Evolutionary conservation across 2,329 filamentous ascomycete genomes (phyloP).

Genomic region (Alternaria atra): DNA sequence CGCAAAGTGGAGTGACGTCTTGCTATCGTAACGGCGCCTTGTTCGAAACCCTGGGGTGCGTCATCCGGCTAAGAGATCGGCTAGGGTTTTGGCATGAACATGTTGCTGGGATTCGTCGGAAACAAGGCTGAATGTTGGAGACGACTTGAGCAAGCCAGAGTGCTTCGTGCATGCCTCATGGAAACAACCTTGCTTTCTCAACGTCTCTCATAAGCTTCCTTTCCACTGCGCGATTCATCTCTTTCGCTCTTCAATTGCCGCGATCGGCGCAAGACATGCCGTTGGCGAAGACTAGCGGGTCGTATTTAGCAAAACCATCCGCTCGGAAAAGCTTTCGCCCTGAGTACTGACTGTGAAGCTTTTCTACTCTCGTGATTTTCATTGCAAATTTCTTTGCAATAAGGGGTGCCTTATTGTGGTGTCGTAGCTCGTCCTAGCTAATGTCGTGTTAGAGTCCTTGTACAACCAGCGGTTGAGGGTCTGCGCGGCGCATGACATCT

Average conservation of each 20-base stretch:
- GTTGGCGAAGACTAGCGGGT: neutral
- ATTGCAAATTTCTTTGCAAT: accelerated
- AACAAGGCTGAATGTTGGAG: neutral
- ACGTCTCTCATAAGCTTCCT: neutral
- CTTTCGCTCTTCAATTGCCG: constrained; percentile 4
- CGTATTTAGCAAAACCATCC: neutral
- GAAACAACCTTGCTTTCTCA: neutral
- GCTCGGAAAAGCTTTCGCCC: constrained; percentile 3
- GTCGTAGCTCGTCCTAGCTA: neutral
- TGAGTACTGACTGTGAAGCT: neutral
- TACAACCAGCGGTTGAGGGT: neutral
- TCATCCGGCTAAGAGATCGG: constrained; percentile 13
- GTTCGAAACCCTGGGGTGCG: constrained; percentile 5
- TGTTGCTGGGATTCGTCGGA: neutral
- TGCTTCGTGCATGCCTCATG: neutral
- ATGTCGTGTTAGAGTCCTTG: neutral
- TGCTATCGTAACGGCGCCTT: constrained; percentile 4
- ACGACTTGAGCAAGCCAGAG: neutral
- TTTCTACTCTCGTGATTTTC: neutral
- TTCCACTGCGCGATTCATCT: neutral
- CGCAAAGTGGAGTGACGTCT: constrained; percentile 13
- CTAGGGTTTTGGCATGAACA: neutral
- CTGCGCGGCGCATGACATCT: neutral
- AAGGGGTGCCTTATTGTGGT: neutral
- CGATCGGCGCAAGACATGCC: constrained; percentile 4